These are phyloP conservation scores for Oryza australiensis DNA, from an alignment of 176 grass and related monocot species.

Conservation along the genomic window DNA sequence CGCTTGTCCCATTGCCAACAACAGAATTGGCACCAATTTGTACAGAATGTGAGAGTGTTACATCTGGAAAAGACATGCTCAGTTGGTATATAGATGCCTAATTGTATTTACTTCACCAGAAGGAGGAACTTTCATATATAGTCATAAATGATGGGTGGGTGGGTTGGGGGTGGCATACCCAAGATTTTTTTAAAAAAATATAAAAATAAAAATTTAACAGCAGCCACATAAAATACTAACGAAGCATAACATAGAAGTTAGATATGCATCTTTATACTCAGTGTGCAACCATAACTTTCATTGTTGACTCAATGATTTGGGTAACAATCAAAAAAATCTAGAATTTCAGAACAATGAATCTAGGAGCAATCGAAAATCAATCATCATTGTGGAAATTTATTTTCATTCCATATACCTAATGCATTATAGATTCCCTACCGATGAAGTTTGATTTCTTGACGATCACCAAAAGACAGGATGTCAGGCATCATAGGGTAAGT, in stretches of 20 bases:
- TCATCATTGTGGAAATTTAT: not conserved
- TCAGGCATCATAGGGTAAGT: constrained; percentile 89
- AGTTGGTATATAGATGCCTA: constrained; percentile 12
- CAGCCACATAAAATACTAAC: not conserved
- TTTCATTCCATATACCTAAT: constrained; percentile 50
- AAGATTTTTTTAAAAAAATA: not conserved
- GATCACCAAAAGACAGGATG: constrained; percentile 54
- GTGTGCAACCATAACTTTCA: not conserved
- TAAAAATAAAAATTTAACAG: constrained; percentile 6
- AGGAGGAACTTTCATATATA: not conserved
- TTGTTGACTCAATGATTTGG: not conserved
- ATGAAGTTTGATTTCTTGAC: constrained; percentile 57
- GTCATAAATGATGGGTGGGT: not conserved
- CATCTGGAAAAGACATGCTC: constrained; percentile 54
- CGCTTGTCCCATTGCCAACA: constrained; percentile 72
- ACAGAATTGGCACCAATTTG: constrained; percentile 72
- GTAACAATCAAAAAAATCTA: not conserved
- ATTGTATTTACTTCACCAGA: constrained; percentile 1
- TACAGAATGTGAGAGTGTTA: constrained; percentile 61
- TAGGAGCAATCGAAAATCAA: constrained; percentile 1
- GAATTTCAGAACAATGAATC: not conserved
- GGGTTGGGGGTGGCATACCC: not conserved
- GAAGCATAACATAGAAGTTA: not conserved
- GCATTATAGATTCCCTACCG: constrained; percentile 84
- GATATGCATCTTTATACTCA: not conserved